These are phyloP conservation scores for Alternaria atra DNA, from an alignment of 2,329 filamentous ascomycete genomes.

Conservation along the genomic window DNA sequence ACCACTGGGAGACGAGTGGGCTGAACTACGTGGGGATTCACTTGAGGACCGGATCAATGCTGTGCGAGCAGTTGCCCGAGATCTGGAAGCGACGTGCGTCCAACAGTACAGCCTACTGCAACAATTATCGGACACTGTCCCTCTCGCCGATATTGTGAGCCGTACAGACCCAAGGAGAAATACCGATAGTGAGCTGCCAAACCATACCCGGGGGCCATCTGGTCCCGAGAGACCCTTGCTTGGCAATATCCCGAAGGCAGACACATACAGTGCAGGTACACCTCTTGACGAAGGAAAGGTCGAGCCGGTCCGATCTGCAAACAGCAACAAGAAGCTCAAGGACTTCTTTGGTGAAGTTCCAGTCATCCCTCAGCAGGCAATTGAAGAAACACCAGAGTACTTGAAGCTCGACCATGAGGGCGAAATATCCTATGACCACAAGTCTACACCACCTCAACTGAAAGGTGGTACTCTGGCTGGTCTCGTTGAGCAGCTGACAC, in stretches of 20 bases:
- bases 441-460: slow-evolving; percentile 76
- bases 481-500: slow-evolving; percentile 91
- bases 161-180: slow-evolving; percentile 52
- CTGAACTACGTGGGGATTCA: slow-evolving; percentile 87
- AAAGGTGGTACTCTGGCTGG: slow-evolving; percentile 90
- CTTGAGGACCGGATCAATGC: slow-evolving; percentile 85
- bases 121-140: slow-evolving; percentile 83
- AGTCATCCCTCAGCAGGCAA: slow-evolving; percentile 55
- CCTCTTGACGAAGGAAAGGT: slow-evolving; percentile 38
- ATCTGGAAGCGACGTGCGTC: slow-evolving; percentile 84
- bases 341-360: slow-evolving; percentile 63
- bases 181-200: slow-evolving; percentile 52
- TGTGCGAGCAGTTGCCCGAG: slow-evolving; percentile 78
- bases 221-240: slow-evolving; percentile 57
- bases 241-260: slow-evolving; percentile 65
- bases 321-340: slow-evolving; percentile 59
- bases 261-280: slow-evolving; percentile 71
- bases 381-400: slow-evolving; percentile 84
- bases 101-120: slow-evolving; percentile 90
- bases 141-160: slow-evolving; percentile 46
- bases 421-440: slow-evolving; percentile 89
- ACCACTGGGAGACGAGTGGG: slow-evolving; percentile 93
- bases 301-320: slow-evolving; percentile 50
- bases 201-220: slow-evolving; percentile 42
- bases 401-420: slow-evolving; percentile 86